Conservation (phyloP, 345 rosid genomes). For the Ceriops decandra region DNA sequence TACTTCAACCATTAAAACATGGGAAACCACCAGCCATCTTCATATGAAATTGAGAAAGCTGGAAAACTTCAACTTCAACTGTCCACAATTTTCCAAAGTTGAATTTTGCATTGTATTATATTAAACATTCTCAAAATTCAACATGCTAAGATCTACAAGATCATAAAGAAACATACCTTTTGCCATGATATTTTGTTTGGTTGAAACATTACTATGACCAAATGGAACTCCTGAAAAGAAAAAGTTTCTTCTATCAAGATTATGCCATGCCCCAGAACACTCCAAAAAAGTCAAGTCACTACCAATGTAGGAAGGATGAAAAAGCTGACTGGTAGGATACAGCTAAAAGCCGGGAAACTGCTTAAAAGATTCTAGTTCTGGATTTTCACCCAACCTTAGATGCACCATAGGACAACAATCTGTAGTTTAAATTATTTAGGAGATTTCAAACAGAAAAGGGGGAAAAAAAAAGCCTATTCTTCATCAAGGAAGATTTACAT, state of each 20-base stretch:
- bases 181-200: conserved; percentile 76
- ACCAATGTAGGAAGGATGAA: conserved; percentile 13
- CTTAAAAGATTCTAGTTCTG: background rate
- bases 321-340: conserved; percentile 3
- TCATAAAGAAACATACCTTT: conserved; percentile 67
- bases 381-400: background rate
- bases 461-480: background rate
- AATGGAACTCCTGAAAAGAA: conserved; percentile 88
- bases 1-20: too few species aligned
- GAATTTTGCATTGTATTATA: too few species aligned
- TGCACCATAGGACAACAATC: background rate
- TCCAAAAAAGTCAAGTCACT: conserved; percentile 12
- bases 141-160: conserved; percentile 7
- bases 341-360: conserved; percentile 6
- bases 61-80: background rate
- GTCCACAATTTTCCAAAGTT: background rate
- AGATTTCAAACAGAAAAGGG: background rate
- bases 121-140: background rate
- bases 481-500: background rate
- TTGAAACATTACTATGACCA: conserved; percentile 72
- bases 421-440: background rate
- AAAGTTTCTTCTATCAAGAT: conserved; percentile 52
- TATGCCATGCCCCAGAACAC: conserved; percentile 21
- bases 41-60: too few species aligned
- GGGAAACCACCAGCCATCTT: too few species aligned